Conservation (phyloP, 2,329 filamentous ascomycete species). For the Leptographium wingfieldii region DNA sequence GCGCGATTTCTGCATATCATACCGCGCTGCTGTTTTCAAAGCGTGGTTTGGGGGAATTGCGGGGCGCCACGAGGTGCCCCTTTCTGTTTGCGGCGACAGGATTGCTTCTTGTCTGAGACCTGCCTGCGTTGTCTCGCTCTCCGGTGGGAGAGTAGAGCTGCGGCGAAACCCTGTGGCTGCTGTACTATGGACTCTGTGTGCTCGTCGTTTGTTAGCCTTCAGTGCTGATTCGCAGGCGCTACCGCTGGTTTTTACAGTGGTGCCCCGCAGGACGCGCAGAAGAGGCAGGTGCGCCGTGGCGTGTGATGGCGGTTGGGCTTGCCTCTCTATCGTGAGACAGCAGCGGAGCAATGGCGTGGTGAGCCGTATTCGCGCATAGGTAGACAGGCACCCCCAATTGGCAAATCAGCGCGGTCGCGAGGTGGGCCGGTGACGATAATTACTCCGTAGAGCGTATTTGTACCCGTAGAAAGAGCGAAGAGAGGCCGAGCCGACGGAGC, state of each 20-base stretch:
- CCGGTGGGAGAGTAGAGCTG: background rate
- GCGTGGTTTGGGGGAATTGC: slow-evolving; percentile 6
- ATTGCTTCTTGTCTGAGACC: background rate
- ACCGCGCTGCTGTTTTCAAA: background rate
- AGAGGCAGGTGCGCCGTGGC: too few species aligned
- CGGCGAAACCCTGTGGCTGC: background rate
- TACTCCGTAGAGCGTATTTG: background rate
- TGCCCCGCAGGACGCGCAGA: too few species aligned
- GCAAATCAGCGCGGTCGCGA: slow-evolving; percentile 3
- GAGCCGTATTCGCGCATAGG: background rate
- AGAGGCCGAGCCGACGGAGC: slow-evolving; percentile 4
- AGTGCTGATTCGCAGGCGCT: background rate
- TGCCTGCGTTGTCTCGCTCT: background rate
- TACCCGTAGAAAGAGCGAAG: slow-evolving; percentile 6
- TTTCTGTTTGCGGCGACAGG: slow-evolving; percentile 12
- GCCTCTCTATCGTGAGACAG: background rate
- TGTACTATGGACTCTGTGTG: background rate
- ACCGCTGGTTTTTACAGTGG: background rate
- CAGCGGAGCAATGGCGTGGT: background rate
- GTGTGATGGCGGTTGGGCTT: background rate
- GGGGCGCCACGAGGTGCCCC: slow-evolving; percentile 16
- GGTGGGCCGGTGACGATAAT: background rate
- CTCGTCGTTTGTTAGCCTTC: background rate
- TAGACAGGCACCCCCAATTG: background rate
- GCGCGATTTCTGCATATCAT: slow-evolving; percentile 10